phyloP scores from a whole-genome alignment of 768 basidiomycete species.

The Sporobolomyces phaffii region DNA sequence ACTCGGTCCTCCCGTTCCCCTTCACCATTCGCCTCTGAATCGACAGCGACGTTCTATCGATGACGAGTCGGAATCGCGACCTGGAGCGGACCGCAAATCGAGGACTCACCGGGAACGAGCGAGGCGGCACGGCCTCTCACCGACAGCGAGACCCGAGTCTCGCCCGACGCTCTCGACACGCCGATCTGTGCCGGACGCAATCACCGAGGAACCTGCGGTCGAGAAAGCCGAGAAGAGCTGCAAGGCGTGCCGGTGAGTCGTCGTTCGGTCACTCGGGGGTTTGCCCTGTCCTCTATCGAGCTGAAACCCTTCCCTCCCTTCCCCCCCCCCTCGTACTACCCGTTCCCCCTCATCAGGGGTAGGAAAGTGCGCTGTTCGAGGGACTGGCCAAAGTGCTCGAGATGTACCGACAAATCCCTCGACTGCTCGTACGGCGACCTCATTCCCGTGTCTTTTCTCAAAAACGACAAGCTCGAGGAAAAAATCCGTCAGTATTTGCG shows the following conservation, averaged over 20 bases:
- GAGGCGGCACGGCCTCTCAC: neutral
- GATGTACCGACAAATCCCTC: conserved; percentile 4
- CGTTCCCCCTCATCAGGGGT: neutral
- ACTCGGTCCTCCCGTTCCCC: neutral
- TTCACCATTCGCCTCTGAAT: no score
- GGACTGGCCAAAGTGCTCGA: conserved; percentile 3
- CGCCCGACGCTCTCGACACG: neutral
- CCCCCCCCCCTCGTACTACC: no score
- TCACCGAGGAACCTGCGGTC: neutral
- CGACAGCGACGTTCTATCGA: neutral
- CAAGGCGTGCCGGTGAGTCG: conserved; percentile 21
- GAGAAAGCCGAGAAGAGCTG: conserved; percentile 19
- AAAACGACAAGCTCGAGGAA: neutral
- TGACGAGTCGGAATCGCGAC: neutral
- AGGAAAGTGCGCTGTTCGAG: conserved; percentile 29
- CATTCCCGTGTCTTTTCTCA: conserved; percentile 3
- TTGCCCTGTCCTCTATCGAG: neutral
- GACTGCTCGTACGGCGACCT: conserved; percentile 19
- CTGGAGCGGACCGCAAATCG: neutral
- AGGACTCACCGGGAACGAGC: neutral
- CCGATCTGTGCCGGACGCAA: neutral
- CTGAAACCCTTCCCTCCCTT: neutral
- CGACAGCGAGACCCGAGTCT: neutral
- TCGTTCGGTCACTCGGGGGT: no score
- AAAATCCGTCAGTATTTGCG: neutral